A percentile compares a stretch with the other conserved stretches of the same genome.
These are phyloP conservation scores for Elsinoe perseae DNA, from an alignment of 2,329 filamentous ascomycete species.

Conservation along the genomic window DNA sequence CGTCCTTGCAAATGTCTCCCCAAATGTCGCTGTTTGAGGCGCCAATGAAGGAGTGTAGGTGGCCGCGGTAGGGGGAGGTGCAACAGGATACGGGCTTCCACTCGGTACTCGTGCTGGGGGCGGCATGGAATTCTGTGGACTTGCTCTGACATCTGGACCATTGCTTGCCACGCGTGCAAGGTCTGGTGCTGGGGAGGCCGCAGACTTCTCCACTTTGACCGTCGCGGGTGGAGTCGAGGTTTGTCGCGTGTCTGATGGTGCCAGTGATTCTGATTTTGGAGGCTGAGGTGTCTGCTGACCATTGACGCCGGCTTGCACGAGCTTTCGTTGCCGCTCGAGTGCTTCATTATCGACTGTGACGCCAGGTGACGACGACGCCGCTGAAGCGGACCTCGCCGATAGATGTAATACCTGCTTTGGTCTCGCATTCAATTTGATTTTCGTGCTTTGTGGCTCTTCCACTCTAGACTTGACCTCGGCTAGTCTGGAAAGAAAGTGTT, in stretches of 20 bases:
- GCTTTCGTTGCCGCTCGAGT: conserved; percentile 45
- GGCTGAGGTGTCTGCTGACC: conserved; percentile 27
- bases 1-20: conserved; percentile 26
- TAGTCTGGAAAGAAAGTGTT: conserved; percentile 60
- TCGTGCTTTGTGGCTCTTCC: conserved; percentile 62
- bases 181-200: conserved; percentile 37
- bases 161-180: conserved; percentile 32
- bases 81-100: conserved; percentile 36
- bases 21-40: conserved; percentile 18
- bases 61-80: conserved; percentile 25
- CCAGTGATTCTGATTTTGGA: conserved; percentile 22
- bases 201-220: conserved; percentile 34
- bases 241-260: conserved; percentile 22
- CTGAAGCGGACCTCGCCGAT: conserved; percentile 34
- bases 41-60: conserved; percentile 29
- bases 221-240: conserved; percentile 31
- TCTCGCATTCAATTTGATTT: conserved; percentile 69
- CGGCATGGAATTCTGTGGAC: conserved; percentile 31
- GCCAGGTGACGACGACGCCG: conserved; percentile 39
- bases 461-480: conserved; percentile 65
- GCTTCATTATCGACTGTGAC: conserved; percentile 49
- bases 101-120: conserved; percentile 34
- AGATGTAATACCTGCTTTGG: conserved; percentile 33
- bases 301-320: conserved; percentile 44
- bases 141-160: conserved; percentile 27